Evolutionary conservation across 805 yeast genomes (phyloP), one percentile per base, ranked within the genome.

Genomic region (Isabelozyma heimii): DNA sequence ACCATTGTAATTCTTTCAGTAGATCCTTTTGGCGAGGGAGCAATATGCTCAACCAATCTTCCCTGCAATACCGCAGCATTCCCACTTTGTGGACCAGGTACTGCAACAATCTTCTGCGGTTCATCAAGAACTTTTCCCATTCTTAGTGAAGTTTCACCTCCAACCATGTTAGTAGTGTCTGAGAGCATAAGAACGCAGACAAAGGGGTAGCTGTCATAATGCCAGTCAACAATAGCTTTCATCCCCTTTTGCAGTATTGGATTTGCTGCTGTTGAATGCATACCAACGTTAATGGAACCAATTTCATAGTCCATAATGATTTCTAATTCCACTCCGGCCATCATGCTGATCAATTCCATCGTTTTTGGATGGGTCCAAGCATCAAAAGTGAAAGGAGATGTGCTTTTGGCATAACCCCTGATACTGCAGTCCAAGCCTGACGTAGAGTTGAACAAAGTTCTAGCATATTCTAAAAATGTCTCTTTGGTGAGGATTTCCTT

Each of bases 171-270:
- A 2, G 75, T 53, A 8, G 87, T 82, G 57, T 82, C 85, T 28
- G 82, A 76, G 40, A 82, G 58, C 87, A 82, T 82, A 51, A 82
- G 69, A n/a, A 82, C 87, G 62, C 85, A 82, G 14, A 82, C 86
- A 59, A 80, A 81, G 12, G 85, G 86, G 48, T 80, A 81, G n/a
- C 83, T 75, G 58, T 82, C 87, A 46, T 68, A 61, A 67, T 82
- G 87, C 87, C 87, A 82, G 26, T 81, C 80, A 35, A 81, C 84
- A 41, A 81, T 73, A 17, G 82, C 84, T 9, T 81, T 81, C 44
- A 79, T 70, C 37, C 75, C 74, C 7, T 60, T 63, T 30, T 69
- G n/a, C n/a, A n/a, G n/a, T n/a, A n/a, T n/a, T 74, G 16, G 63
- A 58, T 33, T 54, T 45, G 2, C 48, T 46, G 37, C 59, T 57